Conservation (phyloP, 306 rosid species). For the Erythrophleum fordii region DNA sequence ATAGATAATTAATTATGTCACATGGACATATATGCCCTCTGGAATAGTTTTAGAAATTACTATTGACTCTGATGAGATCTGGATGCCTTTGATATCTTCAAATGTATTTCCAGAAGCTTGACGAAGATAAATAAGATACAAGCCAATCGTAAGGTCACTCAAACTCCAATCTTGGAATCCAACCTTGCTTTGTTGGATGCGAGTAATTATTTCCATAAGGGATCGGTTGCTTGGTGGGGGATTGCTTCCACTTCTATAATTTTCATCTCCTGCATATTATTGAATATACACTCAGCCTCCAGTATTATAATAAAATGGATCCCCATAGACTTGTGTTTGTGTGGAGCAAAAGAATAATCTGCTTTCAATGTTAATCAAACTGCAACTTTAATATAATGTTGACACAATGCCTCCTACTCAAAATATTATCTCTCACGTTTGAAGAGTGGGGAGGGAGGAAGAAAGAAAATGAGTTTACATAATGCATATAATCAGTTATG, state of each 20-base stretch:
- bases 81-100: conserved; percentile 73
- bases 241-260: conserved; percentile 41
- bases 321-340: not conserved
- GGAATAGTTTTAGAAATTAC: conserved; percentile 56
- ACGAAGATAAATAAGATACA: conserved; percentile 88
- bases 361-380: not conserved
- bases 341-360: conserved; percentile 16
- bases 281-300: conserved; percentile 32
- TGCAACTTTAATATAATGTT: not conserved
- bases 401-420: not conserved
- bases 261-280: conserved; percentile 59
- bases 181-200: conserved; percentile 78
- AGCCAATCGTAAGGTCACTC: conserved; percentile 91
- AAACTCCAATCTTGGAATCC: conserved; percentile 95
- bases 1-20: conserved; percentile 13
- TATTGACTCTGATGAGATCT: conserved; percentile 69
- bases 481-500: not conserved
- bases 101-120: conserved; percentile 73
- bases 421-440: not conserved
- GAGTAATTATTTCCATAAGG: conserved; percentile 74
- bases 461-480: not conserved
- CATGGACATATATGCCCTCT: conserved; percentile 27
- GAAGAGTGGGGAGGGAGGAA: not conserved
- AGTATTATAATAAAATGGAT: conserved; percentile 32
- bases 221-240: conserved; percentile 67